Base-by-base conservation (phyloP, 164 flowering plant genomes). In the Magnolia sinica region DNA sequence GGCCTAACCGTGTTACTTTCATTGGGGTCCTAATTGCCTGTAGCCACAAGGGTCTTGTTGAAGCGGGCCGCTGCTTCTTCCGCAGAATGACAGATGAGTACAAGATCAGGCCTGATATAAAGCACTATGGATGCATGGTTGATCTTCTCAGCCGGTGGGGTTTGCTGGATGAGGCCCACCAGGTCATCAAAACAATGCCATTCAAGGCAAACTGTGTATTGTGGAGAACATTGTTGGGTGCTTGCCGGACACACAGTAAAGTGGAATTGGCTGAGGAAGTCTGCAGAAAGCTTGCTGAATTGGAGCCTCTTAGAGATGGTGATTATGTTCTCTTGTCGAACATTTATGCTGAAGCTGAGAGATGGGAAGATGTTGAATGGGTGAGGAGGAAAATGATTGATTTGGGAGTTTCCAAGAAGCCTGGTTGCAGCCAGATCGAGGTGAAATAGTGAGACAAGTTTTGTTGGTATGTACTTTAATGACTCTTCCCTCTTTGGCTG, bases 101-200 rank as follows among this genome's bases (percentile, higher is more conserved):
- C 78, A 76, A 77, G 23, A 87, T 89, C 27, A 51, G 29, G 70
- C 88, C 90, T 50, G 86, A 84, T 58, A 59, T 87, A 22, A 85
- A 86, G 81, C 91, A 86, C 72, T 83, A 81, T 68, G 91, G 91
- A 8, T 88, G 90, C 86, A 84, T 88, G 88, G 88, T 87, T 74
- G 92, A 87, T 84, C 84, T 89, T 45, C 78, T 86, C 1, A 81
- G 88, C 74, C 83, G 89, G 76, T 74, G 78, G 75, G 92, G 88
- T 19, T 76, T 83, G 78, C 50, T 88, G 49, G 70, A 84, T 50
- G 91, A 89, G 63, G 89, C 91, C 24, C 67, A 66, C 23, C 18
- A 78, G 4, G 72, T 84, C 69, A 85, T 87, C 71, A 73, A 81
- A 70, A 76, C 79, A 45, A 83, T 83, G 86, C 84, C 87, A 1